Base-by-base conservation (phyloP, 805 yeast species). In the Wickerhamiella kurtzmanii region DNA sequence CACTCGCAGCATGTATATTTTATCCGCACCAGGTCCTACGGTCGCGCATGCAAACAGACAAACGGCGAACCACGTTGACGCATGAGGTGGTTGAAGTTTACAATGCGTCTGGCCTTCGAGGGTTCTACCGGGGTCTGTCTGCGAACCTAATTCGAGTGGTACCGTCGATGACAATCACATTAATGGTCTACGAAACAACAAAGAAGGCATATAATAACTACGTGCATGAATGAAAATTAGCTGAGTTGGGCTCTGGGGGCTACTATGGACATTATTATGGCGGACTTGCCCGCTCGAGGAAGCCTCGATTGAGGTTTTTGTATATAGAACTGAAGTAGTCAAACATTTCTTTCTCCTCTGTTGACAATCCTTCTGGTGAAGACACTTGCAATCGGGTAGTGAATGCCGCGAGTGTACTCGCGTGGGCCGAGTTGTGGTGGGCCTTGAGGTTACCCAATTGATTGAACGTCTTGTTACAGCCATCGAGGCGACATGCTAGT, bases 361-460 rank as follows among this genome's bases (percentile, higher is more conserved):
- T 64, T 0, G 88, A 82, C 48, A 78, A 66, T 18, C 67, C 60
- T 22, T 47, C 50, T 35, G 52, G 55, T 44, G 60, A 64, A 37
- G 50, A 56, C 8, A 8, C 6, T 45, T 60, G 63, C 47, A 66
- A 57, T 49, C 68, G 66, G 38, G 71, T 69, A 1, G 94, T 83
- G 60, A 87, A 67, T 28, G 68, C 68, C 53, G 77, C 77, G 52
- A 89, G 69, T 0, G 94, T 79, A 15, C 75, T 75, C 53, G 78
- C 64, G 63, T 87, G 97, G 60, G 87, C 86, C 56, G 88, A 72
- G 64, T 88, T 89, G 60, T 88, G 97, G 63, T 89, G 97, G 1
- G 94, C 83, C 64, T 89, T 88, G 69, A 88, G 72, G 59, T 88
- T 88, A 2, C 96, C 96, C 56, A 88, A 70, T 66, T 88, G 97